Base-by-base conservation (phyloP, 129 eudicot species). In the Arctium minus region DNA sequence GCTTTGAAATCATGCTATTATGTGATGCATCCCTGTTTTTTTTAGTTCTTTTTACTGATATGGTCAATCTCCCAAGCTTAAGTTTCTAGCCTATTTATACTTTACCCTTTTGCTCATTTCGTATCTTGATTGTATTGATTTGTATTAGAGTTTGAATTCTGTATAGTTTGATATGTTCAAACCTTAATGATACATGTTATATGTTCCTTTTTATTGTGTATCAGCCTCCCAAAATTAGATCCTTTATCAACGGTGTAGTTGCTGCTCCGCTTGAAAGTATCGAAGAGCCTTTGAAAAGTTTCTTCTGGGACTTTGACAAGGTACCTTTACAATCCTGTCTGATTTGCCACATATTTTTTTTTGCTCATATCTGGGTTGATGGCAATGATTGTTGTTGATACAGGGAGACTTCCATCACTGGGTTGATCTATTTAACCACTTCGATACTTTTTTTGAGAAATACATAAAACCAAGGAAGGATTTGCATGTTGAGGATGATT, bases 381-480 rank as follows among this genome's bases (percentile, higher is more conserved):
- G 10, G 35, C 67, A 39, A 32, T 50, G 65, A 8, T 80, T 81
- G 76, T 67, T 72, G 72, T 74, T 81, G 72, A 76, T 88, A 86
- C 97, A 96, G 99, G 99, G 99, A 13, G 99, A 96, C 76, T 96
- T 93, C 78, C 96, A 93, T 87, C 98, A 96, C 53, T 96, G 98
- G 99, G 91, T 93, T 80, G 99, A 96, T 80, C 92, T 96, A 77
- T 93, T 96, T 74, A 93, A 90, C 85, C 98, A 96, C 77, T 96
- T 96, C 3, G 97, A 96, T 80, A 85, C 95, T 8, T 96, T 79
- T 88, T 96, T 96, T 75, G 99, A 93, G 90, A 96, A 93, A 86
- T 87, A 77, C 86, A 90, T 96, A 77, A 96, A 96, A 80, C 82
- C 97, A 40, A 91, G 99, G 87, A 96, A 93, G 86, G 99, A 96